Evolutionary conservation across 192 early-diverging fungal species (phyloP), one percentile per base, ranked within the genome.

Genomic region (Chytriomyces hyalinus): DNA sequence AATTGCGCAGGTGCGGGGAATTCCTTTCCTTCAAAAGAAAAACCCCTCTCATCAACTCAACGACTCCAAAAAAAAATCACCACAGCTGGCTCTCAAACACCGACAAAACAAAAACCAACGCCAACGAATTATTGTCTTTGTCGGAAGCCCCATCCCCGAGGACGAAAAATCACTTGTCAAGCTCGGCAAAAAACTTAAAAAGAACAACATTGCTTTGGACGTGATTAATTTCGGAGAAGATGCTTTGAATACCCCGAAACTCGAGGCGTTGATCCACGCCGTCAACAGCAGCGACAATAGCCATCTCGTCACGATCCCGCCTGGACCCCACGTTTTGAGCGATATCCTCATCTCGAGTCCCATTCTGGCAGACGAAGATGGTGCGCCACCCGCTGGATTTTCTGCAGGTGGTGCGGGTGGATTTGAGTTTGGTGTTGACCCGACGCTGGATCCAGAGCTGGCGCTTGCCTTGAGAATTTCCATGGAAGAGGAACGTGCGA

Each of bases 191-290:
- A 97, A 97, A 80, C 89, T 97, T 67, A 97, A 98, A 83, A 99
- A 99, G 90, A 99, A 99, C 86, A 96, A 94, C 76, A 90, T 99
- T 50, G 95, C 95, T 8, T 91, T 99, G 11, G 97, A 99, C 78
- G 86, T 99, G 7, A 80, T 99, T 51, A 97, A 94, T 81, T 99
- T 99, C 91, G 96, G 97, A 70, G 95, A 98, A 83, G 92, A 95
- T 67, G 78, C 85, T 4, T 89, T 91, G 61, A 99, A 99, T 77
- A 93, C 94, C 36, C 75, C 91, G 46, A 97, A 96, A 84, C 85
- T 99, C 49, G 90, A 95, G 36, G 94, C 94, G 5, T 99, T 99
- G 82, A 90, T 97, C 49, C 85, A 85, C 28, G 92, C 90, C 47
- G 96, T 97, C 45, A 98, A 97, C 84, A 94, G 87, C 89, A 92